Base-by-base conservation (phyloP, 768 basidiomycete genomes). In the Pilatotrama ljubarskyi region DNA sequence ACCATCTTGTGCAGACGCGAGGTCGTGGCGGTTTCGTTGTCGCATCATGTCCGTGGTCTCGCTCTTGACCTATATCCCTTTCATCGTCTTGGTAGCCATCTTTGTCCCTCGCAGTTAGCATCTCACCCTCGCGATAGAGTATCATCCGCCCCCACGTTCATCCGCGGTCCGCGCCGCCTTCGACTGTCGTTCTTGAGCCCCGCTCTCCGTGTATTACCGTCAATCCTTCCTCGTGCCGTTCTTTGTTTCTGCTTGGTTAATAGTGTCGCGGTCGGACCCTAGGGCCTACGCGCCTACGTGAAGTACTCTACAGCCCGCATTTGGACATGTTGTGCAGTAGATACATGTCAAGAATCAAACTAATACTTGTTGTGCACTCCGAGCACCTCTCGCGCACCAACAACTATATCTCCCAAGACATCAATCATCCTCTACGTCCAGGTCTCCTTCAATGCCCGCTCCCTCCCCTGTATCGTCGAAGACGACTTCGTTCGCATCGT, bases 1-100 rank as follows among this genome's bases (percentile, higher is more conserved):
- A 20, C 47, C 10, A 47, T 52, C 50, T 35, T 38, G 59, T 7
- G 37, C 63, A 91, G 90, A 92, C 70, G 87, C 89, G 10, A 81
- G 77, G 66, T 80, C 82, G 36, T 92, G 90, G 90, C 84, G 90
- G 52, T 77, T 75, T 57, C 84, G 90, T 51, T 91, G 89, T 76
- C 87, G 90, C 43, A 74, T 89, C 63, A 86, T 90, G 88, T 76
- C 84, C 35, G 77, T 70, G 38, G 71, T 90, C 43, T 88, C 89
- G 40, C 64, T 91, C 37, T 69, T 91, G 70, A 90, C 88, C 20
- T 92, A 92, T 72, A 76, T 91, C 62, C 90, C 90, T 14, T 90
- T 92, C 72, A 86, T 92, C 70, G 76, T 88, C 64, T 82, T 88
- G 59, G 76, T 90, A 64, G 86, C 85, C 63, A 76, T 91, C 64